Base-by-base conservation (phyloP, 352 stramenopile species). In the Phytophthora cryptogea region DNA sequence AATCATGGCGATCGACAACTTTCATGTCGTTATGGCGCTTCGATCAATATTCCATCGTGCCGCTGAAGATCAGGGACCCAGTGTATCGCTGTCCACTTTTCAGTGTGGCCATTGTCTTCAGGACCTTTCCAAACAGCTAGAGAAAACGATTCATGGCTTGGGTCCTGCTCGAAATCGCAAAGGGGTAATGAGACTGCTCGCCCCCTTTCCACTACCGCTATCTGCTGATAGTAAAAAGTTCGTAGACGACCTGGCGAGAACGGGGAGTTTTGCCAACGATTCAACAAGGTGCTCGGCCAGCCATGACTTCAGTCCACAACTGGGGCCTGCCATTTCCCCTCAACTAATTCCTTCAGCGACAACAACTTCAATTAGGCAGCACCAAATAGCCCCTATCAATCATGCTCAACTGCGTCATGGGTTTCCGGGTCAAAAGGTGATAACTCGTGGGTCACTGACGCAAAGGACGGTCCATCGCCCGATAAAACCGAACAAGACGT, bases 191-290 rank as follows among this genome's bases (percentile, higher is more conserved):
- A 23, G 55, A 8, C 28, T 63, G 4, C 36, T 49, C 3, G 58
- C 49, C 0, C 49, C 41, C 13, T 66, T 66, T 27, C 26, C 40
- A 9, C 47, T 65, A 7, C 48, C 41, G 6, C 33, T 66, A 7
- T 66, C 50, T 2, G 11, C 8, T 9, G 35, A 49, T 20, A 66
- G 28, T 9, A 26, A 16, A 35, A 9, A 4, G 16, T 40, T 66
- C 9, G 27, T 66, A 28, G 40, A 37, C 1, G 51, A 62, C 3
- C 14, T 66, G 20, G 8, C 28, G 8, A 46, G 32, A 4, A 59
- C 35, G 8, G 13, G 13, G 11, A 45, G 30, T 13, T 33, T 52
- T 44, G 26, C 14, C 16, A 47, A 42, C 10, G 28, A 40, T 13
- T 35, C 8, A 30, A 8, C 23, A 14, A 46, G 17, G 31, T 31